phyloP scores from a whole-genome alignment of 306 rosid species.

The Dalbergia oliveri region DNA sequence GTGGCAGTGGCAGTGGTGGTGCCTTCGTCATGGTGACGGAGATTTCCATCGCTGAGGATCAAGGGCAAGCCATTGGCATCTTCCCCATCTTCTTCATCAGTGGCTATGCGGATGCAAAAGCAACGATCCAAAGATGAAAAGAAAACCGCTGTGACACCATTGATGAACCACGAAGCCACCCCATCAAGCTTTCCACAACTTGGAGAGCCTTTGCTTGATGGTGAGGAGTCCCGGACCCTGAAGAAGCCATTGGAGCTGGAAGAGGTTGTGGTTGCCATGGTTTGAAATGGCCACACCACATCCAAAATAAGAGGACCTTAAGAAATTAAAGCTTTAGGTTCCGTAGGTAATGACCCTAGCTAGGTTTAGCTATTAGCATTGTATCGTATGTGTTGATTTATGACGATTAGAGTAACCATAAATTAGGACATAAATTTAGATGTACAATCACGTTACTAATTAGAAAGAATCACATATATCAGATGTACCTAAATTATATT shows the following conservation, averaged over 20 bases:
- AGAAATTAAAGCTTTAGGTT: slow-evolving; percentile 11
- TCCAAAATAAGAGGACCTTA: slow-evolving; percentile 3
- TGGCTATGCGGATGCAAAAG: slow-evolving; percentile 69
- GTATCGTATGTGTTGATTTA: no score
- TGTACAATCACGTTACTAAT: no score
- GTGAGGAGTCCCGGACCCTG: not conserved
- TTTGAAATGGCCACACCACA: slow-evolving; percentile 8
- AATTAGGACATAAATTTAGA: no score
- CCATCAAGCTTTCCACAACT: slow-evolving; percentile 61
- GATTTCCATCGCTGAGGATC: slow-evolving; percentile 64
- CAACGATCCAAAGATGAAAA: slow-evolving; percentile 65
- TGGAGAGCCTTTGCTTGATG: slow-evolving; percentile 42
- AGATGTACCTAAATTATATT: no score
- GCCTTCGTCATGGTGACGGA: slow-evolving; percentile 34
- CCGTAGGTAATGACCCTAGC: slow-evolving; percentile 1
- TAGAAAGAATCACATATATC: no score
- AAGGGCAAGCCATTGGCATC: slow-evolving; percentile 63
- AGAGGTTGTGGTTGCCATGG: slow-evolving; percentile 61
- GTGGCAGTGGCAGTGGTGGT: not conserved
- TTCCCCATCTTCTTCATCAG: slow-evolving; percentile 52
- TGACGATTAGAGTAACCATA: no score
- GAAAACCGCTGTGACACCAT: slow-evolving; percentile 60
- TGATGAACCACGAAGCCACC: slow-evolving; percentile 64
- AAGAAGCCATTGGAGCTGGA: slow-evolving; percentile 27
- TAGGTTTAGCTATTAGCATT: not conserved